Conservation (phyloP, 768 basidiomycete species). For the Psilocybe subaeruginosa region DNA sequence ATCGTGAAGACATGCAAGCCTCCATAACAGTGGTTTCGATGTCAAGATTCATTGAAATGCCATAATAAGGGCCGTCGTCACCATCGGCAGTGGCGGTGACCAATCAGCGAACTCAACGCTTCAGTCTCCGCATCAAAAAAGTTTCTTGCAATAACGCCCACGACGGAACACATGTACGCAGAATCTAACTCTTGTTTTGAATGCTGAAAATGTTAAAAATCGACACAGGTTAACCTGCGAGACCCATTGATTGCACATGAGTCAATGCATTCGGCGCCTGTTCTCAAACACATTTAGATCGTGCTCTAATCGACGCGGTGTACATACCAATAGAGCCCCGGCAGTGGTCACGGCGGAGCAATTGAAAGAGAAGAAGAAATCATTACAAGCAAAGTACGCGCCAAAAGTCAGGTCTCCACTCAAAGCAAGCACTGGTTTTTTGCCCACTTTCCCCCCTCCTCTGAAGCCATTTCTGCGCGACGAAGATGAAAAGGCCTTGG, state of each 20-base stretch:
- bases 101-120: background rate
- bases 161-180: slow-evolving; percentile 2
- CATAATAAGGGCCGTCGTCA: background rate
- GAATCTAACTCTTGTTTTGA: background rate
- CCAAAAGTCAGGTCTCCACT: no score
- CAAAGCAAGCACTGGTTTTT: background rate
- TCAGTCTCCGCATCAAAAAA: slow-evolving; percentile 9
- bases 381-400: background rate
- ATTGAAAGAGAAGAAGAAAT: background rate
- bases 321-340: background rate
- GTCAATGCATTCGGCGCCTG: background rate
- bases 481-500: background rate
- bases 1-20: background rate
- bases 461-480: background rate
- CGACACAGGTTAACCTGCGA: background rate
- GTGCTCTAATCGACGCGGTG: background rate
- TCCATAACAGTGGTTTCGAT: background rate
- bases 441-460: background rate
- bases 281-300: background rate
- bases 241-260: slow-evolving; percentile 7
- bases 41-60: background rate
- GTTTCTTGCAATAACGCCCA: background rate
- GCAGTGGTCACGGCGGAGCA: background rate
- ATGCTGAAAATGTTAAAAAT: background rate
- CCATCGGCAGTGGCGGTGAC: background rate